Percentiles rank a stretch among this genome's conserved stretches.
Evolutionary conservation across 1,139 yeast genomes (phyloP).

Genomic region (Kodamaea alishanica): DNA sequence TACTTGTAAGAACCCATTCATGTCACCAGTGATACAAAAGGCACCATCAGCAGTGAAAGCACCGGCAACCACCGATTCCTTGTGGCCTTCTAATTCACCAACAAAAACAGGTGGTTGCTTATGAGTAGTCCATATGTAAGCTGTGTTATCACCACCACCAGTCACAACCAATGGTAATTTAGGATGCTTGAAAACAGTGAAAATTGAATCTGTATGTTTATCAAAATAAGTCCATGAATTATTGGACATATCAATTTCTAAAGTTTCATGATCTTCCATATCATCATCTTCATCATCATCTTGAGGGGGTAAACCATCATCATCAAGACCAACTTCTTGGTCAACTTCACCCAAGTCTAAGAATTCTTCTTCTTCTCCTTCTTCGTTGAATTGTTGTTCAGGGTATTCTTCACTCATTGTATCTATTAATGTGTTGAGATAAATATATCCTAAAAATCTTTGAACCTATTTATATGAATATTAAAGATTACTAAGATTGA

Average conservation of each 20-base stretch:
- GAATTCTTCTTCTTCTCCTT: slow-evolving; percentile 50
- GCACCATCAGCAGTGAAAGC: slow-evolving; percentile 82
- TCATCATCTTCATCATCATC: slow-evolving; percentile 35
- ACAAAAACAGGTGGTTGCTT: slow-evolving; percentile 77
- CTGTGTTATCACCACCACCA: slow-evolving; percentile 90
- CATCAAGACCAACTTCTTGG: slow-evolving; percentile 49
- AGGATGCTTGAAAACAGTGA: slow-evolving; percentile 76
- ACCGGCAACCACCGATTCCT: slow-evolving; percentile 83
- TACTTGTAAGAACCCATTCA: slow-evolving; percentile 82
- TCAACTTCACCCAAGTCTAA: slow-evolving; percentile 57
- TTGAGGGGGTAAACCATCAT: slow-evolving; percentile 32
- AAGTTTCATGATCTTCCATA: slow-evolving; percentile 21
- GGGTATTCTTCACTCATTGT: slow-evolving; percentile 1
- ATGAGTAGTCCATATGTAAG: slow-evolving; percentile 89
- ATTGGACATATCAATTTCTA: slow-evolving; percentile 70
- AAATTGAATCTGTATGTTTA: slow-evolving; percentile 79
- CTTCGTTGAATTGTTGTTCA: slow-evolving; percentile 13
- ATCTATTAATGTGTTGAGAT: too few species aligned
- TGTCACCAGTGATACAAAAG: slow-evolving; percentile 83
- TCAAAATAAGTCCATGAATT: slow-evolving; percentile 90
- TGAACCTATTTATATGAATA: too few species aligned
- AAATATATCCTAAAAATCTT: too few species aligned
- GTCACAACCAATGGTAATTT: slow-evolving; percentile 70
- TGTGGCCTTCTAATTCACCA: slow-evolving; percentile 70
- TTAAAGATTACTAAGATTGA: too few species aligned